Base-by-base conservation (phyloP, 345 rosid species). In the Acer campestre region DNA sequence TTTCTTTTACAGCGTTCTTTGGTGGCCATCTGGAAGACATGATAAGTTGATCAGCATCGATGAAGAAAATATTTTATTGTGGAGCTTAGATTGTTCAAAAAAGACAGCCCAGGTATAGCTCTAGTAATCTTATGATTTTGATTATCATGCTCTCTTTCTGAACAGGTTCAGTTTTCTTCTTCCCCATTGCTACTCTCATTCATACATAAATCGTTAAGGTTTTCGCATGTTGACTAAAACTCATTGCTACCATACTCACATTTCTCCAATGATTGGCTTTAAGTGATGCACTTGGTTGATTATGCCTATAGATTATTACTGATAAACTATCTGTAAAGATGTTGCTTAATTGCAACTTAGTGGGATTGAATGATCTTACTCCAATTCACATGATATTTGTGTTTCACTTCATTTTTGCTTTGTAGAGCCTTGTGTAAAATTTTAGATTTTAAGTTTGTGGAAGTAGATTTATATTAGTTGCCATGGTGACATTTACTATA, bases 21-120 rank as follows among this genome's bases (percentile, higher is more conserved):
- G 96, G 97, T 92, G 93, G 92, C 93, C 95, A 27, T 88, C 98
- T 78, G 97, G 95, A 80, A 87, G 90, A 78, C 92, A 87, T 76
- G 97, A 93, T 75, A 93, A 93, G 89, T 81, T 93, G 75, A 76
- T 95, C 76, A 92, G 93, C 89, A 90, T 95, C 81, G 98, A 93
- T 62, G 95, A 93, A 69, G 93, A 89, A 78, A 92, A 86, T 73
- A 76, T 90, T 79, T 79, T 85, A 73, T 80, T 93, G 80, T 95
- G 98, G 99, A 87, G 79, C 83, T 88, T 93, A 68, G 99, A 92
- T 80, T 86, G 88, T 79, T 88, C 97, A 0, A 90, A 79, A 82
- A 91, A 89, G 85, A 79, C 85, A 42, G 97, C 97, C 67, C 93
- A 91, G 98, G 97, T 93, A 80, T 49, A 70, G 25, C 49, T 63